These are phyloP conservation scores for Phialophora macrospora DNA, from an alignment of 2,329 filamentous ascomycete species.

Conservation along the genomic window DNA sequence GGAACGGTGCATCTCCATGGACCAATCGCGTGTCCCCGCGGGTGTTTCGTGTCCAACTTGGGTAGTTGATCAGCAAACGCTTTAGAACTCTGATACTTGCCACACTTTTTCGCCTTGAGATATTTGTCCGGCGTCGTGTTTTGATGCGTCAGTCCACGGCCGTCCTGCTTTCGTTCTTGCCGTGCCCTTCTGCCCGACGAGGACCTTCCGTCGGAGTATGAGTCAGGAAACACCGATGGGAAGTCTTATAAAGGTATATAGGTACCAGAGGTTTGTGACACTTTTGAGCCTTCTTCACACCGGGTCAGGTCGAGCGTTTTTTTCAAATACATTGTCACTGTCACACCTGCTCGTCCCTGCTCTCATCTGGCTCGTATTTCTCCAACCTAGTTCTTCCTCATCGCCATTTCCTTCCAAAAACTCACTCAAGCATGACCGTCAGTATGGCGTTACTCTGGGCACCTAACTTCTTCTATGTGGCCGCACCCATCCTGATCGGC, in stretches of 20 bases:
- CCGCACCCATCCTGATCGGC: constrained; percentile 27
- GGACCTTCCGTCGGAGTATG: constrained; percentile 1
- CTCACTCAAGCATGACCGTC: background rate
- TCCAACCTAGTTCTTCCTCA: background rate
- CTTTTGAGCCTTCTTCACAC: background rate
- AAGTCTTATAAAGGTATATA: background rate
- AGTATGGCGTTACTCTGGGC: constrained; percentile 15
- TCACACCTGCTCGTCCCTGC: background rate
- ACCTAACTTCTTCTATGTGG: constrained; percentile 25
- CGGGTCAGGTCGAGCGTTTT: background rate
- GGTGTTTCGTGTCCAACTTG: background rate
- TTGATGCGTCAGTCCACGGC: constrained; percentile 5
- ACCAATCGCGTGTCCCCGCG: background rate
- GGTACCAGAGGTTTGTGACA: constrained; percentile 1
- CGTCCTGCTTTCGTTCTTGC: constrained; percentile 4
- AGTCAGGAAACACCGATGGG: background rate
- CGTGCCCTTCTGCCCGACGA: background rate
- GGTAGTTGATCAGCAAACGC: background rate
- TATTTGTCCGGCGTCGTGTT: background rate
- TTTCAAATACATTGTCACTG: constrained; percentile 4
- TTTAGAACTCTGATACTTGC: background rate
- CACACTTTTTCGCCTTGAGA: background rate
- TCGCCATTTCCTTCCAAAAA: background rate
- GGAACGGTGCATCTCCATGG: background rate
- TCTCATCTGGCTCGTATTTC: background rate